A percentile compares a stretch with the other conserved stretches of the same genome.
These are phyloP conservation scores for Ophiocytium majus DNA, from an alignment of 352 stramenopile genomes.

Conservation along the genomic window DNA sequence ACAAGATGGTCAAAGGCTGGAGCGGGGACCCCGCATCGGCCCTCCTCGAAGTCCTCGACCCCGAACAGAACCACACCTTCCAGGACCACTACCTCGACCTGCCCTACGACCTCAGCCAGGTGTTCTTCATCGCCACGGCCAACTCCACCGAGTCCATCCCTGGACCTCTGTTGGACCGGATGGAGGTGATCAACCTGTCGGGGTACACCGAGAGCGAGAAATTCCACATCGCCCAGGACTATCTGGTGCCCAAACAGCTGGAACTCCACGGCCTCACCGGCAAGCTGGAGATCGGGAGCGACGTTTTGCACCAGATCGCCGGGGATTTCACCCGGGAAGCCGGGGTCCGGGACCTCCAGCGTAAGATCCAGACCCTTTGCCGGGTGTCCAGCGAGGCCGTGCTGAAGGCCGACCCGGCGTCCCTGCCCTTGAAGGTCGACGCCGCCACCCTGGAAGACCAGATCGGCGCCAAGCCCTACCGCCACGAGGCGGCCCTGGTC, in stretches of 20 bases:
- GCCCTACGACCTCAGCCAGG: slow-evolving; percentile 91
- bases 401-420: no score
- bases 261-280: background rate
- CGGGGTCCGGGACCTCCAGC: slow-evolving; percentile 73
- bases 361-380: slow-evolving; percentile 69
- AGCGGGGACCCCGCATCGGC: slow-evolving; percentile 87
- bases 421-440: no score
- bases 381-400: slow-evolving; percentile 66
- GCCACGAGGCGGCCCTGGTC: no score
- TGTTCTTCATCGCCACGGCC: slow-evolving; percentile 57
- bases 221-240: slow-evolving; percentile 91
- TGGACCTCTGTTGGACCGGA: slow-evolving; percentile 93
- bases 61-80: slow-evolving; percentile 92
- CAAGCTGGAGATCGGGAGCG: slow-evolving; percentile 56
- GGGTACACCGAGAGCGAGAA: slow-evolving; percentile 98
- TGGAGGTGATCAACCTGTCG: slow-evolving; percentile 96
- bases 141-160: slow-evolving; percentile 83
- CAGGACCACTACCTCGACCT: slow-evolving; percentile 98
- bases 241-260: slow-evolving; percentile 86
- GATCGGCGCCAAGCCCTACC: no score
- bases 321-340: slow-evolving; percentile 76
- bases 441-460: no score
- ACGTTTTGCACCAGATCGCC: slow-evolving; percentile 69
- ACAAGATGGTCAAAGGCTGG: slow-evolving; percentile 68
- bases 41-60: slow-evolving; percentile 94